phyloP scores from a whole-genome alignment of 108 stramenopile genomes.

The Nannochloropsis gaditana region DNA sequence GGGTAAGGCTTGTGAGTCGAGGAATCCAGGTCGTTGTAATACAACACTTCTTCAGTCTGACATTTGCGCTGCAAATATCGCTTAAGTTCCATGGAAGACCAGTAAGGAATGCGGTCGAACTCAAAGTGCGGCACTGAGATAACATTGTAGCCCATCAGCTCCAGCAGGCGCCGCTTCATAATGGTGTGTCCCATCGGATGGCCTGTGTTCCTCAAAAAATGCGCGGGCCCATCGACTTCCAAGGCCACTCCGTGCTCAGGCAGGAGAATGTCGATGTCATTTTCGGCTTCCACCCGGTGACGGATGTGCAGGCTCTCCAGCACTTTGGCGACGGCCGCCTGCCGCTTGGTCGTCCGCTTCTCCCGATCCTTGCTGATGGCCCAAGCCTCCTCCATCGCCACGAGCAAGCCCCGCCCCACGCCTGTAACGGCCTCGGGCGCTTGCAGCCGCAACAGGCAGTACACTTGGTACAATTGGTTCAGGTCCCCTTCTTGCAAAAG shows the following conservation, averaged over 20 bases:
- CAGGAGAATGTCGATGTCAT: constrained; percentile 47
- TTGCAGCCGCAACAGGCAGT: background rate
- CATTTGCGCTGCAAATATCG: constrained; percentile 49
- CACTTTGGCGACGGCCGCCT: constrained; percentile 21
- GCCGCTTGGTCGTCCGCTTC: background rate
- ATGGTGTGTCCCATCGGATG: constrained; percentile 52
- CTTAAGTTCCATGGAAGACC: constrained; percentile 53
- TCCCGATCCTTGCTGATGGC: background rate
- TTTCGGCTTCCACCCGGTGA: constrained; percentile 41
- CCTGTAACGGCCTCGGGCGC: constrained; percentile 11
- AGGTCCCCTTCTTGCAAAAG: background rate
- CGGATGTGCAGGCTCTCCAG: constrained; percentile 36
- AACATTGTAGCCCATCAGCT: constrained; percentile 46
- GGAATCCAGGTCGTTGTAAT: background rate
- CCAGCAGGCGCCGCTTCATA: constrained; percentile 49
- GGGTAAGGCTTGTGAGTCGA: background rate
- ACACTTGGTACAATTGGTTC: constrained; percentile 1
- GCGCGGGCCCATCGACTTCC: constrained; percentile 50
- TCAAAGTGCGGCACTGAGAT: constrained; percentile 46
- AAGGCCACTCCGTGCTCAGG: constrained; percentile 29
- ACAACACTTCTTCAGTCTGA: background rate
- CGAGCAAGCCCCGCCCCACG: background rate
- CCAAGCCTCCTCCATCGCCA: background rate
- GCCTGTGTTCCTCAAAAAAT: constrained; percentile 41
- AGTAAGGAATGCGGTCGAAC: constrained; percentile 50